Evolutionary conservation across 1,139 yeast genomes (phyloP), one percentile per base, ranked within the genome.

Genomic region (Pichia sp.): DNA sequence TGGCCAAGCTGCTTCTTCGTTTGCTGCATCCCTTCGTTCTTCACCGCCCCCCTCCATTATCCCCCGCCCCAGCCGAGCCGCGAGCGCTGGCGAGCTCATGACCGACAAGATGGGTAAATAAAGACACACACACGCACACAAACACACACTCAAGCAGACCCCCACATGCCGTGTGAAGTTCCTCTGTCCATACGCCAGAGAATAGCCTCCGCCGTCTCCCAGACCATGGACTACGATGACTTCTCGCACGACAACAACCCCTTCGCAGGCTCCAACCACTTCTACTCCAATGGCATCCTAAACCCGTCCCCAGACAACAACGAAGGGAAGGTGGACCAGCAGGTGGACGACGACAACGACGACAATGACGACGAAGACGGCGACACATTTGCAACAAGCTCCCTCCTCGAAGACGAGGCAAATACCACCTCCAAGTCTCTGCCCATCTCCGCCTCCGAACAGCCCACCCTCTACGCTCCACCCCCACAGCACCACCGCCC

Each of bases 201-300:
- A 31, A 5, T 5, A 31, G 11, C 34, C 34, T 31, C 34, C 34
- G 34, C 11, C 4, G 34, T 11, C 34, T 31, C 34, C 34, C 34
- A 31, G 34, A 31, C 34, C 8, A 31, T 49, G 32, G 47, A 45
- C 15, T 44, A 72, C 11, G 84, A 81, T 49, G 83, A 75, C 41
- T 66, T 64, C 54, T 56, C 61, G 41, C 56, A 58, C 50, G 78
- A 75, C 58, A 76, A 76, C 59, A 76, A 76, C 59, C 80, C 80
- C 1, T 76, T 76, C 61, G 68, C 71, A 5, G 79, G 79, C 2
- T 72, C 77, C 3, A 70, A 69, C 44, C 78, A 75, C 54, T 64
- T 64, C 54, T 74, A 65, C 55, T 75, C 78, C 0, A 69, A 73
- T 19, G 78, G 78, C 5, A 70, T 75, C 38, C 34, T 23, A 34